phyloP scores from a whole-genome alignment of 192 early-diverging fungal genomes.

The Spizellomyces sp. region DNA sequence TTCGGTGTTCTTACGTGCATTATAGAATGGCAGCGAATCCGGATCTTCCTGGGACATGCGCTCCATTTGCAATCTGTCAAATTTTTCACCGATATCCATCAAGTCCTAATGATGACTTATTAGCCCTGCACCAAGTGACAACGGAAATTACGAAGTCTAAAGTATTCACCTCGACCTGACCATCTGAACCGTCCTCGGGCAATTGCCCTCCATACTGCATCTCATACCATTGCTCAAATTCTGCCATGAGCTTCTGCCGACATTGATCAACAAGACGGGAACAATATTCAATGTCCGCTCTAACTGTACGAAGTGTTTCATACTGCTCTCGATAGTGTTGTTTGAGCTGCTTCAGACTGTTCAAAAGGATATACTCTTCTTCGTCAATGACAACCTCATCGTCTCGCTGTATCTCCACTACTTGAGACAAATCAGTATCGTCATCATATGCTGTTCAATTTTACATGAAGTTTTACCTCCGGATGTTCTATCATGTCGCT shows the following conservation, averaged over 20 bases:
- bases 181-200: constrained; percentile 29
- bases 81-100: constrained; percentile 66
- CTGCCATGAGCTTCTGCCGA: constrained; percentile 58
- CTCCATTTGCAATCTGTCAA: constrained; percentile 60
- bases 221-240: constrained; percentile 65
- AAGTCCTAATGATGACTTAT: constrained; percentile 40
- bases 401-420: constrained; percentile 1
- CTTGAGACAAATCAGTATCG: neutral
- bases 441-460: neutral
- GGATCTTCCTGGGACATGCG: constrained; percentile 62
- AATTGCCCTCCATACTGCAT: constrained; percentile 45
- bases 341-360: constrained; percentile 47
- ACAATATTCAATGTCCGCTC: constrained; percentile 58
- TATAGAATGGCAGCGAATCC: constrained; percentile 60
- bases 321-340: constrained; percentile 46
- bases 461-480: constrained; percentile 7
- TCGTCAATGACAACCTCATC: constrained; percentile 55
- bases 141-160: neutral
- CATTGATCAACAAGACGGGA: constrained; percentile 56
- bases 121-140: neutral
- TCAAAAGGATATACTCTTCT: constrained; percentile 52
- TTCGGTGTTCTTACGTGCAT: constrained; percentile 56
- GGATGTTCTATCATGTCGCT: constrained; percentile 14
- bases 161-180: constrained; percentile 25
- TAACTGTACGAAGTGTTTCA: constrained; percentile 34